phyloP scores from a whole-genome alignment of 345 rosid genomes.

The Ceriops decandra region DNA sequence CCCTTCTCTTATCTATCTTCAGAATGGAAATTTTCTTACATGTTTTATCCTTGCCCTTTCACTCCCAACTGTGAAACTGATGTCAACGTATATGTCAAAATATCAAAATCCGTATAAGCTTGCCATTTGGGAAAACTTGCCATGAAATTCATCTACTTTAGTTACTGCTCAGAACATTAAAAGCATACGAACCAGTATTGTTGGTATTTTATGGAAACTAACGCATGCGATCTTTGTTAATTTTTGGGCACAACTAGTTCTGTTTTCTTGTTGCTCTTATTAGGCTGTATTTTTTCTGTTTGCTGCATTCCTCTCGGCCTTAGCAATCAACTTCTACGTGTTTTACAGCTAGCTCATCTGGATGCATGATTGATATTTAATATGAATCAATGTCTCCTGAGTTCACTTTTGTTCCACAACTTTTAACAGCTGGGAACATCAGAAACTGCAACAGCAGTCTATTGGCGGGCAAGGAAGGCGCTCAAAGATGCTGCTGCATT shows the following conservation, averaged over 20 bases:
- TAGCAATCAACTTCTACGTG: too few species aligned
- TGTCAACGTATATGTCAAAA: neutral
- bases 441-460: conserved; percentile 60
- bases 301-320: too few species aligned
- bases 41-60: neutral
- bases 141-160: neutral
- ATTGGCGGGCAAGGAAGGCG: conserved; percentile 76
- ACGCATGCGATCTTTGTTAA: too few species aligned
- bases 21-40: neutral
- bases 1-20: neutral
- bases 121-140: neutral
- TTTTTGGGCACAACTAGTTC: too few species aligned
- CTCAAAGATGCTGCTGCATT: conserved; percentile 43
- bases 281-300: too few species aligned
- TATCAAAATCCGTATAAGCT: too few species aligned
- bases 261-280: too few species aligned
- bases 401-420: neutral
- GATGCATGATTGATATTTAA: too few species aligned
- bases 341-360: too few species aligned
- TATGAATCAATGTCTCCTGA: too few species aligned
- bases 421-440: conserved; percentile 78
- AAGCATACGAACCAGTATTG: too few species aligned
- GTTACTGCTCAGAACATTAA: neutral
- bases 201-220: too few species aligned
- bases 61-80: neutral